These are phyloP conservation scores for Aspergillus sp. DNA, from an alignment of 2,329 filamentous ascomycete genomes.

Conservation along the genomic window DNA sequence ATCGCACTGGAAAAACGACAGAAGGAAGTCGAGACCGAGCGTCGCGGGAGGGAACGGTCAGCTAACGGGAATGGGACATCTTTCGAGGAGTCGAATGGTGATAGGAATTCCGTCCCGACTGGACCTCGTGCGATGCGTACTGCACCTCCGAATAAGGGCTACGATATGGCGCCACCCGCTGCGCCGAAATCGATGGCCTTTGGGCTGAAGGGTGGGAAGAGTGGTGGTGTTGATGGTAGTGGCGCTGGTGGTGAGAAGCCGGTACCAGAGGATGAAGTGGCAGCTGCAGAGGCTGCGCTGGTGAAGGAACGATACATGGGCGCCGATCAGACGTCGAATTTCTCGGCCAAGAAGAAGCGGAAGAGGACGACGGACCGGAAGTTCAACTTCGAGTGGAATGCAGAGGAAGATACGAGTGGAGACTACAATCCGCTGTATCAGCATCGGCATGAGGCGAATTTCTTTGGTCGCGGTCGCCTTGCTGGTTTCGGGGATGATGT, in stretches of 20 bases:
- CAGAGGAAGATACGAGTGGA: constrained; percentile 81
- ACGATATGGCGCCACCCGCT: constrained; percentile 47
- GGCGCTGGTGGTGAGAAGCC: constrained; percentile 30
- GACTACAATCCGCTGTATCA: constrained; percentile 78
- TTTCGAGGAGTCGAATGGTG: constrained; percentile 19
- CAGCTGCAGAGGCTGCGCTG: constrained; percentile 60
- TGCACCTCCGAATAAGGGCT: constrained; percentile 39
- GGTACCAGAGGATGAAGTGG: constrained; percentile 48
- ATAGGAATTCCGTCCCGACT: constrained; percentile 49
- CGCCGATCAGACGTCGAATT: constrained; percentile 77
- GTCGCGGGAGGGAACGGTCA: constrained; percentile 37
- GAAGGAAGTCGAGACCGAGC: constrained; percentile 61
- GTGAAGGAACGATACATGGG: constrained; percentile 83
- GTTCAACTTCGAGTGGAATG: constrained; percentile 98
- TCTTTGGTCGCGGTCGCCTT: constrained; percentile 60
- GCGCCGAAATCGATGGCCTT: constrained; percentile 26
- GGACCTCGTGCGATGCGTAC: constrained; percentile 60
- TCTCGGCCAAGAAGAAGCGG: constrained; percentile 93
- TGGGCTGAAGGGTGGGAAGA: constrained; percentile 28
- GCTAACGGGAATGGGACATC: constrained; percentile 21
- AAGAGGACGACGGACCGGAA: constrained; percentile 89
- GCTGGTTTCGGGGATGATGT: constrained; percentile 58
- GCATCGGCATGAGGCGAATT: constrained; percentile 56
- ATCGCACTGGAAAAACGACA: constrained; percentile 68
- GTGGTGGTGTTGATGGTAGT: not conserved